These are phyloP conservation scores for Mycena galericulata DNA, from an alignment of 768 basidiomycete species.

Conservation along the genomic window DNA sequence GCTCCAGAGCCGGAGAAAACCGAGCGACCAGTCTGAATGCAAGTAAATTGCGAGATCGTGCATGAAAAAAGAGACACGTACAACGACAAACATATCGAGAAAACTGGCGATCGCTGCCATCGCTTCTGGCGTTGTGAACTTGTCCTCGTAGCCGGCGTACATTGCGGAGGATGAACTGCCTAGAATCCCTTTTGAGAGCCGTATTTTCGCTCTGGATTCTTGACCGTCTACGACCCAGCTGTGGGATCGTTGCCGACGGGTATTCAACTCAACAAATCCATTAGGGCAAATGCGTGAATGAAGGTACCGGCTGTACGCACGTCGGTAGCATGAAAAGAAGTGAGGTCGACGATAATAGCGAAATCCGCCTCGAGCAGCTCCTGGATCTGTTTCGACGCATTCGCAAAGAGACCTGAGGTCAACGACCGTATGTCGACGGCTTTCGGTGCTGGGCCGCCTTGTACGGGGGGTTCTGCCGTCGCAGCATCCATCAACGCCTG, in stretches of 20 bases:
- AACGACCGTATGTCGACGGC: not conserved
- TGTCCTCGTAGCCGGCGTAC: not conserved
- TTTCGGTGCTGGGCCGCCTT: slow-evolving; percentile 9
- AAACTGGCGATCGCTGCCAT: slow-evolving; percentile 10
- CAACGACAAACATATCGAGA: slow-evolving; percentile 18
- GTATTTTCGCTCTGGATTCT: not conserved
- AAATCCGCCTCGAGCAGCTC: slow-evolving; percentile 29
- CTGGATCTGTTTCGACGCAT: slow-evolving; percentile 20
- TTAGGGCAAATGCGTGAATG: not conserved
- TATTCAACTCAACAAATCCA: not conserved
- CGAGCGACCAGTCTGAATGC: slow-evolving; percentile 10
- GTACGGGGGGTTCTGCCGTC: not conserved
- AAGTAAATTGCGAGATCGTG: not conserved
- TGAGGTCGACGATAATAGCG: slow-evolving; percentile 21
- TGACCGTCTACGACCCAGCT: not conserved
- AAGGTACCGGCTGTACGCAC: not conserved
- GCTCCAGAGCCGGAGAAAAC: slow-evolving; percentile 3
- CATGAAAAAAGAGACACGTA: not conserved
- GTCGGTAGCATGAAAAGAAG: slow-evolving; percentile 1
- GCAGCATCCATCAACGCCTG: slow-evolving; percentile 6
- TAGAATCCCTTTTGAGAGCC: not conserved
- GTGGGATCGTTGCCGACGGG: slow-evolving; percentile 1
- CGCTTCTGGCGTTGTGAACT: slow-evolving; percentile 12
- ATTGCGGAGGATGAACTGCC: not conserved
- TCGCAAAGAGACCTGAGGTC: slow-evolving; percentile 3